These are phyloP conservation scores for Fusarium nurragi DNA, from an alignment of 2,329 filamentous ascomycete species.

Conservation along the genomic window DNA sequence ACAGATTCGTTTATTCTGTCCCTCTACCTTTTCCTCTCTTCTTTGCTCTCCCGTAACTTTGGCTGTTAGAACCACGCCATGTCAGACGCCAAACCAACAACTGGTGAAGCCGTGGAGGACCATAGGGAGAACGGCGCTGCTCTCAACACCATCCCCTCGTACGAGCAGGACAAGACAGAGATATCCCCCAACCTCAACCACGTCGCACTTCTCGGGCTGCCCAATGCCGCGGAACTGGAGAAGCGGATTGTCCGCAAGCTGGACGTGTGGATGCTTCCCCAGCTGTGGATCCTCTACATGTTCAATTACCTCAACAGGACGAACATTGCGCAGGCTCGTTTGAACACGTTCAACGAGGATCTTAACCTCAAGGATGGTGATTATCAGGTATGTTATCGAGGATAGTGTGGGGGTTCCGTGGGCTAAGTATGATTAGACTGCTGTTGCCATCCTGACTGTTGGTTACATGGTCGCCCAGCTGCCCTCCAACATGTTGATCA, in stretches of 20 bases:
- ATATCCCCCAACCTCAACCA: conserved; percentile 19
- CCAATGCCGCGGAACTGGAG: conserved; percentile 14
- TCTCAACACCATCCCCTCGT: conserved; percentile 5
- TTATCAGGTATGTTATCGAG: conserved; percentile 1
- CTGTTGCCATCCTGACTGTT: conserved; percentile 29
- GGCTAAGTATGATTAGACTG: conserved; percentile 9
- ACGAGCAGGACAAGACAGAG: conserved; percentile 19
- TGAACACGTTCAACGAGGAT: conserved; percentile 31
- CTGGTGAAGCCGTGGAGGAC: neutral
- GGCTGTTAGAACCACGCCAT: neutral
- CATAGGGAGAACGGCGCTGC: neutral
- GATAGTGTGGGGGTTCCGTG: accelerated
- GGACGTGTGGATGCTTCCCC: conserved; percentile 31
- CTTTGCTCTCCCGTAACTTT: too few species aligned
- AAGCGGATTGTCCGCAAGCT: conserved; percentile 34
- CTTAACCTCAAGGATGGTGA: conserved; percentile 34
- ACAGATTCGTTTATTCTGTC: neutral
- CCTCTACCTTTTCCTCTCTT: neutral
- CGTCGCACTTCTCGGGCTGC: conserved; percentile 24
- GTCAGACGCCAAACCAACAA: conserved; percentile 19
- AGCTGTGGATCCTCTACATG: conserved; percentile 38
- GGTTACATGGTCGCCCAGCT: conserved; percentile 35
- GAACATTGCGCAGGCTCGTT: conserved; percentile 32
- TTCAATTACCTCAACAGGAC: conserved; percentile 37
- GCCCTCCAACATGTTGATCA: conserved; percentile 33